A percentile compares a stretch with the other conserved stretches of the same genome.
phyloP scores from a whole-genome alignment of 192 early-diverging fungal genomes.

The Umbelopsis ramanniana region DNA sequence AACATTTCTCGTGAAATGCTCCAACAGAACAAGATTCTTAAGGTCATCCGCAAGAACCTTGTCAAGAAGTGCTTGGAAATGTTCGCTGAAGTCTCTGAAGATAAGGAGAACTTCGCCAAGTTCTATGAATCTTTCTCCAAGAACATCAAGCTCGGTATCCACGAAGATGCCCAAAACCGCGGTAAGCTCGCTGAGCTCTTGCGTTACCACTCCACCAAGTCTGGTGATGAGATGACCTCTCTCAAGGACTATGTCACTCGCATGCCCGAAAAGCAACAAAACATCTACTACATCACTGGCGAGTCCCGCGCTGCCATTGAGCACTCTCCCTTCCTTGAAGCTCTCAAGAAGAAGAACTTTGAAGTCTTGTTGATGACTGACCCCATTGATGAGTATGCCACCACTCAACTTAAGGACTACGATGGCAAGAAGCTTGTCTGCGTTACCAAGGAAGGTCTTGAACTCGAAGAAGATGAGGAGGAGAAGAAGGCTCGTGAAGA shows the following conservation, averaged over 20 bases:
- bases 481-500: constrained; percentile 96
- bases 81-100: constrained; percentile 96
- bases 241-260: constrained; percentile 99
- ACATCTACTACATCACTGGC: constrained; percentile 99
- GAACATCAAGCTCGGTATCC: constrained; percentile 99
- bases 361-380: constrained; percentile 99
- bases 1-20: constrained; percentile 99
- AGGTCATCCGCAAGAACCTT: constrained; percentile 99
- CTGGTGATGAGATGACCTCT: constrained; percentile 95
- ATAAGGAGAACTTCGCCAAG: constrained; percentile 98
- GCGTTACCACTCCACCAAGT: constrained; percentile 99
- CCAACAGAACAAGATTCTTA: constrained; percentile 99
- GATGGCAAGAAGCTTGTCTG: constrained; percentile 99
- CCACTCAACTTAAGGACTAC: constrained; percentile 98
- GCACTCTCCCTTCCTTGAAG: constrained; percentile 98
- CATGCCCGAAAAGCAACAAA: constrained; percentile 99
- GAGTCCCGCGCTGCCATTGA: constrained; percentile 93
- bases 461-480: constrained; percentile 98
- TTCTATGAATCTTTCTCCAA: constrained; percentile 99
- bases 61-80: constrained; percentile 99
- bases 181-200: constrained; percentile 96
- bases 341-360: constrained; percentile 98
- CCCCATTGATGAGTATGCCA: constrained; percentile 99
- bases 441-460: constrained; percentile 99
- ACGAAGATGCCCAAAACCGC: constrained; percentile 98